Conservation (phyloP, 306 rosid genomes). For the Prunus fruticosa region DNA sequence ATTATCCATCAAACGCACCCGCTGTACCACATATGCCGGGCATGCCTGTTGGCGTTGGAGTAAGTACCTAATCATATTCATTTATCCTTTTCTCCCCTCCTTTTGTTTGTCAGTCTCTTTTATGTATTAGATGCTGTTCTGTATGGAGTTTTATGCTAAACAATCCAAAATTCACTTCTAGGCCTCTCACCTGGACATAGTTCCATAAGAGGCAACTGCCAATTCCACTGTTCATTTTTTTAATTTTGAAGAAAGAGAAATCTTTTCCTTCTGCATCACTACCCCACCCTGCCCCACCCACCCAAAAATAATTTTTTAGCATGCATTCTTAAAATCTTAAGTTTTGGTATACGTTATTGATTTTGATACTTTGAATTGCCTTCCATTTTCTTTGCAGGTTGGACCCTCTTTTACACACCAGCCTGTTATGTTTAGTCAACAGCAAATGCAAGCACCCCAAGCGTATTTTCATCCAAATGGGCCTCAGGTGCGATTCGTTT, state of each 20-base stretch:
- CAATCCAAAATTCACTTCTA: background rate
- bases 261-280: background rate
- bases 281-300: too few species aligned
- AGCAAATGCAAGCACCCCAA: conserved; percentile 68
- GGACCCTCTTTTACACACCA: conserved; percentile 70
- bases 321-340: background rate
- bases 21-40: conserved; percentile 66
- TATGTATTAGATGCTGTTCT: background rate
- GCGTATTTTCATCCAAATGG: conserved; percentile 81
- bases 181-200: background rate
- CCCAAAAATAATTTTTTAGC: too few species aligned
- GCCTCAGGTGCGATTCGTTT: conserved; percentile 64
- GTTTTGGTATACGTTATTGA: background rate
- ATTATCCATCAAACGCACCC: conserved; percentile 57
- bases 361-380: background rate
- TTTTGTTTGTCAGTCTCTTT: background rate
- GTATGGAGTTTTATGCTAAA: background rate
- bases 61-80: conserved; percentile 35
- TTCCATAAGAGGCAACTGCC: background rate
- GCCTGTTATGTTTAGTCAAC: conserved; percentile 73
- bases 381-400: conserved; percentile 41
- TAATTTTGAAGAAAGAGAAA: background rate
- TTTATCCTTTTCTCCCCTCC: background rate
- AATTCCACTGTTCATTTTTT: background rate
- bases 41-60: conserved; percentile 83